Evolutionary conservation across 2,329 filamentous ascomycete genomes (phyloP).

Genomic region (Hypoxylon sp.): DNA sequence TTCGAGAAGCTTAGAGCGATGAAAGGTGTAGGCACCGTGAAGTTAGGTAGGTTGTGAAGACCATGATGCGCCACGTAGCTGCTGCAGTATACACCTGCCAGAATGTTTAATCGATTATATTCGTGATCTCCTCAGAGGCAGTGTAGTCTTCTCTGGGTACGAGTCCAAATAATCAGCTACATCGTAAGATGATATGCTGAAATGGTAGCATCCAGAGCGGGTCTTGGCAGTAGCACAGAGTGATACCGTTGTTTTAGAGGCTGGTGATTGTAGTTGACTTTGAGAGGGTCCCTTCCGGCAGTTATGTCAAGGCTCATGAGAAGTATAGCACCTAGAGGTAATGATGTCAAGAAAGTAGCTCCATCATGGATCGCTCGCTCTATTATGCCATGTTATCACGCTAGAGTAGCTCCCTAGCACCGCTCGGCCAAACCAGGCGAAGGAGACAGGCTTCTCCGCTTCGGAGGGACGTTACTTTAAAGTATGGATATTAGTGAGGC

Average conservation of each 20-base stretch:
- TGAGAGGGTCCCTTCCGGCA: background rate
- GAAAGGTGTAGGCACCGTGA: background rate
- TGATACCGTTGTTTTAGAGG: background rate
- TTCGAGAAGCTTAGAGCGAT: background rate
- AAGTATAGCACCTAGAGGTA: background rate
- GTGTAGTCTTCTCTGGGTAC: background rate
- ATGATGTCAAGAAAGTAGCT: background rate
- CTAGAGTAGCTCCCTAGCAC: conserved; percentile 2
- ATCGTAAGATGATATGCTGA: background rate
- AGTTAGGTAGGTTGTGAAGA: background rate
- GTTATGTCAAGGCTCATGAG: background rate
- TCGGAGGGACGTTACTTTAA: background rate
- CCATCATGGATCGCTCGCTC: background rate
- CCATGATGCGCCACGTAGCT: background rate
- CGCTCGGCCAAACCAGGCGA: background rate
- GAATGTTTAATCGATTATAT: background rate
- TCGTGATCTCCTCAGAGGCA: background rate
- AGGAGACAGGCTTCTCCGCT: background rate
- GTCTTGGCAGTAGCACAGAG: background rate
- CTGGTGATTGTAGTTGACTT: background rate
- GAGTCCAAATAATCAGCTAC: background rate
- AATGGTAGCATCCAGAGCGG: background rate
- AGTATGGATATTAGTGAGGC: background rate
- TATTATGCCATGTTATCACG: background rate
- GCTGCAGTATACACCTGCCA: background rate